Percentiles rank a stretch among this genome's conserved stretches.
Conservation (phyloP, 1,284 basidiomycete species). For the Ceratobasidium sp. region DNA sequence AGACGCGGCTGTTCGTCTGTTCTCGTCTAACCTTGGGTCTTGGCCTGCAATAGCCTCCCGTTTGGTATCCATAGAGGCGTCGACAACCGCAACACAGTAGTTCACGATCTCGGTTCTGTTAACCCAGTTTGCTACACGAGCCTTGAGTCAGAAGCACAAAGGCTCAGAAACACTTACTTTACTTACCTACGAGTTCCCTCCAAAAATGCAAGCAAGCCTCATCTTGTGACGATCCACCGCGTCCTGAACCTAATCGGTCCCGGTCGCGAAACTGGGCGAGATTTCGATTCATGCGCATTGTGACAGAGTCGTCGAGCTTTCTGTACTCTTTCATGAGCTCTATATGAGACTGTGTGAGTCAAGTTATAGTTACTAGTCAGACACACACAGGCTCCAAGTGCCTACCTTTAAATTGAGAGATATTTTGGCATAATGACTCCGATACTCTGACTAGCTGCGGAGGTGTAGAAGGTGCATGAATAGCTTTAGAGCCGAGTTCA, state of each 20-base stretch:
- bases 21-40: slow-evolving; percentile 46
- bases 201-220: slow-evolving; percentile 83
- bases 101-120: slow-evolving; percentile 79
- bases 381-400: slow-evolving; percentile 9
- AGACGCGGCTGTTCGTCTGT: slow-evolving; percentile 60
- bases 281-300: slow-evolving; percentile 85
- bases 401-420: slow-evolving; percentile 85
- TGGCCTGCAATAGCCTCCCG: slow-evolving; percentile 54
- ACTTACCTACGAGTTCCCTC: slow-evolving; percentile 83
- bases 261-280: slow-evolving; percentile 81
- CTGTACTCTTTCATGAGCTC: slow-evolving; percentile 88
- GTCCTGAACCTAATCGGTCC: slow-evolving; percentile 53
- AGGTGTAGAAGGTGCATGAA: slow-evolving; percentile 68
- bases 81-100: slow-evolving; percentile 80
- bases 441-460: slow-evolving; percentile 73
- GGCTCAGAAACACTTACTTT: not conserved
- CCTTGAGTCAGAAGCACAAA: slow-evolving; percentile 9
- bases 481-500: slow-evolving; percentile 69
- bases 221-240: slow-evolving; percentile 47
- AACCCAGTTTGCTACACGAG: slow-evolving; percentile 79
- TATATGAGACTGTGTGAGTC: slow-evolving; percentile 52
- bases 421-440: slow-evolving; percentile 77
- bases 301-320: slow-evolving; percentile 83
- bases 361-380: not conserved
- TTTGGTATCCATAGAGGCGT: slow-evolving; percentile 71